Base-by-base conservation (phyloP, 148 eudicot genomes). In the Polygonum aviculare region DNA sequence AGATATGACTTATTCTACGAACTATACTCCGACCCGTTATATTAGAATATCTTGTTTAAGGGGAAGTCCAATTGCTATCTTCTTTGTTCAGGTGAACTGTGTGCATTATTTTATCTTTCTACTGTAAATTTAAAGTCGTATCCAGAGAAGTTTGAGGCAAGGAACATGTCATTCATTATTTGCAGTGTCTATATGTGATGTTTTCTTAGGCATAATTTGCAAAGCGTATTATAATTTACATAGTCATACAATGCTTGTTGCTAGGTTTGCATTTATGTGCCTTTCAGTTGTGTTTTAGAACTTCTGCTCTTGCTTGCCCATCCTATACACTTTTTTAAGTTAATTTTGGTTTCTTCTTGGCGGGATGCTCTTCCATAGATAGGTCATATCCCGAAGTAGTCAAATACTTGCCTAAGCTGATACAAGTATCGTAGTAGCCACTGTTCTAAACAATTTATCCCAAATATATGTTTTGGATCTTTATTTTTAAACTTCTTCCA, bases 61-160 rank as follows among this genome's bases (percentile, higher is more conserved):
- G 76, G 97, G 97, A 72, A 91, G 86, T 79, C 97, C 97, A 51
- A 91, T 91, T 52, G 97, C 97, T 77, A 84, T 91, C 33, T 91
- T 89, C 86, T 91, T 85, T 82, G 83, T 91, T 73, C 90, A 91
- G 97, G 97, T 91, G 70, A 77, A 71, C 16, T 72, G 8, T 40
- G 59, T 71, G 72, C 76, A 35, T 75, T 69, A 31, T 77, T 45
- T 35, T 12, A 74, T 69, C 49, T 44, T 79, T 16, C 8, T 45
- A 54, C 59, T 6, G 60, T 54, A 54, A 54, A 54, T 54, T 54
- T 26, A 54, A n/a, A 54, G 60, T 0, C n/a, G 60, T 19, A 5
- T 54, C n/a, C n/a, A 3, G 22, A 54, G 26, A 54, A n/a, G 9
- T 1, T 54, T 3, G 60, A 54, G 60, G 22, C 26, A 54, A 18